Conservation (phyloP, 2,329 filamentous ascomycete genomes). For the Trichocomaceae sp. region DNA sequence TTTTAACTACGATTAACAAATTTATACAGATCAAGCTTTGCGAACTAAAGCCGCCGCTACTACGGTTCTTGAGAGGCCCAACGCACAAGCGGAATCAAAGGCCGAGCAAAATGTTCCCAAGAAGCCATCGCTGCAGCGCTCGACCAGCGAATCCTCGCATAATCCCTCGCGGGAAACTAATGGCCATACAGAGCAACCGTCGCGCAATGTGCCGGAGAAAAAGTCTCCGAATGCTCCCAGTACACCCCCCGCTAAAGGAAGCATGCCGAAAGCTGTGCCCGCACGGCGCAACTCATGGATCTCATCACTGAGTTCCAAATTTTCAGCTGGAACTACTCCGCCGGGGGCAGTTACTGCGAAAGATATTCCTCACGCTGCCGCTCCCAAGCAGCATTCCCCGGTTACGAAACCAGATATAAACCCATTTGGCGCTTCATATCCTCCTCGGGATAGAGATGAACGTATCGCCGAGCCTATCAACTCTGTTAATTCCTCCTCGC, state of each 20-base stretch:
- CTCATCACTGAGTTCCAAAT: constrained; percentile 85
- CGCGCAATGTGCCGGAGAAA: constrained; percentile 5
- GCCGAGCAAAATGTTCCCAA: constrained; percentile 19
- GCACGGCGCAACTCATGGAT: constrained; percentile 79
- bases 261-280: constrained; percentile 22
- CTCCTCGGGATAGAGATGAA: constrained; percentile 40
- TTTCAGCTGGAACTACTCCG: constrained; percentile 55
- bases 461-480: constrained; percentile 25
- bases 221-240: constrained; percentile 22
- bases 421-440: constrained; percentile 40
- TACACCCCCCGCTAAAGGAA: constrained; percentile 25
- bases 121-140: constrained; percentile 9
- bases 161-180: not conserved
- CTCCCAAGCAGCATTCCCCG: constrained; percentile 28
- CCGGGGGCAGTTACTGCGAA: constrained; percentile 32
- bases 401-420: constrained; percentile 35
- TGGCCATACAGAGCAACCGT: not conserved
- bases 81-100: constrained; percentile 18
- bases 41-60: constrained; percentile 31
- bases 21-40: constrained; percentile 4
- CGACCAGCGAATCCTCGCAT: constrained; percentile 12
- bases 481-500: constrained; percentile 44
- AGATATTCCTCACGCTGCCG: constrained; percentile 21
- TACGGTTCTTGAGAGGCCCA: constrained; percentile 23
- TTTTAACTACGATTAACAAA: constrained; percentile 16